Conservation (phyloP, 768 basidiomycete species). For the Coprinopsis strossmayeri region DNA sequence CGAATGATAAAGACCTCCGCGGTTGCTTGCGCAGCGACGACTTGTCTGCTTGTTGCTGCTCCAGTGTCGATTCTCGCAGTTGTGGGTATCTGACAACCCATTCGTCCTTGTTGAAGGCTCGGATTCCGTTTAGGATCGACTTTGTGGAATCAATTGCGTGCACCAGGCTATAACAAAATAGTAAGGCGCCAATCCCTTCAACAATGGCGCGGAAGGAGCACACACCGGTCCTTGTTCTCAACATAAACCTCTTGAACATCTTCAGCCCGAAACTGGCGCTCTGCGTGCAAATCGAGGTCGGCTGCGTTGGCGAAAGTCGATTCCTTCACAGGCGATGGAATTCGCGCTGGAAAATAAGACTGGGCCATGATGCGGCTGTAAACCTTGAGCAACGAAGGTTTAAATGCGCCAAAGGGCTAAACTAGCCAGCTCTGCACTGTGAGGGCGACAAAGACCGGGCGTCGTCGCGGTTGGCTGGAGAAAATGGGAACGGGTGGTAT, state of each 20-base stretch:
- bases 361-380: slow-evolving; percentile 31
- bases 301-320: slow-evolving; percentile 20
- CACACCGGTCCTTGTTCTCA: slow-evolving; percentile 70
- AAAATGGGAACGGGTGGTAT: slow-evolving; percentile 1
- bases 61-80: slow-evolving; percentile 40
- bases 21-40: slow-evolving; percentile 28
- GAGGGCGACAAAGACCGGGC: not conserved
- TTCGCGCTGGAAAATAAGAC: slow-evolving; percentile 29
- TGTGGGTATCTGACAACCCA: slow-evolving; percentile 91
- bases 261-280: slow-evolving; percentile 50
- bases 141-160: slow-evolving; percentile 72
- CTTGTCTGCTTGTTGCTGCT: slow-evolving; percentile 14
- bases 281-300: slow-evolving; percentile 22
- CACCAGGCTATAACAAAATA: slow-evolving; percentile 48
- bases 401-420: not conserved
- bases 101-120: slow-evolving; percentile 74
- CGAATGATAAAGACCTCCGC: slow-evolving; percentile 75
- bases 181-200: slow-evolving; percentile 8
- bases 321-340: slow-evolving; percentile 29
- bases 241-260: slow-evolving; percentile 75
- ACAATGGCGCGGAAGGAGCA: slow-evolving; percentile 9
- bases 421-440: slow-evolving; percentile 1
- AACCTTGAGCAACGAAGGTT: not conserved
- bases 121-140: slow-evolving; percentile 60
- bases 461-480: slow-evolving; percentile 1